These are phyloP conservation scores for Ceratocystis cacaofunesta DNA, from an alignment of 2,329 filamentous ascomycete genomes.

Conservation along the genomic window DNA sequence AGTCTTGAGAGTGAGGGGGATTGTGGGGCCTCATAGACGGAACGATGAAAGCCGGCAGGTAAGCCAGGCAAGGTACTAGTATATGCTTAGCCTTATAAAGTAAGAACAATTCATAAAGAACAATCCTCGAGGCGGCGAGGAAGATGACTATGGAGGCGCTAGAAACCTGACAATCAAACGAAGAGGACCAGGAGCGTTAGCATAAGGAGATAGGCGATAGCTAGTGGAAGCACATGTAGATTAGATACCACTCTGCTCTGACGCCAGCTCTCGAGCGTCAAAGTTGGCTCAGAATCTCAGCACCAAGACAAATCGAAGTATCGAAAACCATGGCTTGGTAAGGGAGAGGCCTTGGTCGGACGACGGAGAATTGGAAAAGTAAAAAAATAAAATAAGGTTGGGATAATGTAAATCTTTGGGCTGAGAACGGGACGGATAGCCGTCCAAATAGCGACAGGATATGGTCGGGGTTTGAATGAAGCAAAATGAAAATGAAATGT, in stretches of 20 bases:
- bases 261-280: neutral
- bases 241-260: neutral
- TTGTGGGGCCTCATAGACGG: neutral
- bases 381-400: neutral
- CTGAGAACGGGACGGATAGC: neutral
- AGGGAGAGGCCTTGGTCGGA: too few species aligned
- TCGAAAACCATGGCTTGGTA: neutral
- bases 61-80: neutral
- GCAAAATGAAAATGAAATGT: neutral
- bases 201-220: neutral
- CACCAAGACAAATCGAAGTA: neutral
- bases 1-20: neutral
- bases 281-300: neutral
- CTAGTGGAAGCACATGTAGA: neutral
- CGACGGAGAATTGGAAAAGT: neutral
- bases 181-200: neutral
- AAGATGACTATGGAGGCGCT: neutral
- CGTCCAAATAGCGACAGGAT: neutral
- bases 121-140: neutral
- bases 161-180: conserved; percentile 2
- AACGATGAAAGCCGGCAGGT: neutral
- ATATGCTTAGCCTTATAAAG: neutral
- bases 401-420: neutral
- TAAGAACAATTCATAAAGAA: neutral
- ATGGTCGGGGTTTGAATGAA: neutral